Evolutionary conservation across 305 asterid species (phyloP), one percentile per base, ranked within the genome.

Genomic region (Rubia occidens): DNA sequence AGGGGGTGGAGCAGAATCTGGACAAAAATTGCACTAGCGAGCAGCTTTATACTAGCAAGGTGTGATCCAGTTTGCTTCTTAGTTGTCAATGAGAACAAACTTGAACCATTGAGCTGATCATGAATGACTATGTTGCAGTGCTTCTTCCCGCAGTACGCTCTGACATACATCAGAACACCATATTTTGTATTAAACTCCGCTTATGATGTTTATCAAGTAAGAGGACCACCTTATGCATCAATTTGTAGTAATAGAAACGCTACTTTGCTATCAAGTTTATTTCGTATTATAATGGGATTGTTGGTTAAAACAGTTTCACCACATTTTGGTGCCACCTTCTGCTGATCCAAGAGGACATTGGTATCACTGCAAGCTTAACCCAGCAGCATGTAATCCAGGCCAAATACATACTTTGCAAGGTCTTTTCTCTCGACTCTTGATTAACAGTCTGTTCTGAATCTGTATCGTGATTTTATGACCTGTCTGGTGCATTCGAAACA

Each of bases 331-430:
- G 70, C 97, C 97, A 37, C 87, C 95, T 66, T 82, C 95, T 70
- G 91, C 96, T 68, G 97, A 94, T 81, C 95, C 89, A 64, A 77
- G 72, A 21, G 93, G 97, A 8, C 89, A 86, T 72, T 94, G 98
- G 98, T 78, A 76, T 68, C 95, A 75, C 66, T 94, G 98, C 91
- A 90, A 89, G 81, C 76, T 76, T 24, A 75, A 83, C 74, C 87
- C 88, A 24, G 74, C 82, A 47, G 87, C 82, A 69, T 94, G 98
- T 71, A 76, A 75, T 69, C 59, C 79, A 24, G 77, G 69, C 80
- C 95, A 90, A 74, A 72, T 87, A 59, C 73, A 74, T 24, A 85
- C 84, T 72, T 64, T 93, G 78, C 98, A 90, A 87, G 98, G 98
- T 93, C 81, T 39, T 8, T 2, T 67, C 39, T n/a, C 74, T 26